phyloP scores from a whole-genome alignment of 164 flowering plant species.

The Berberis vulgaris region DNA sequence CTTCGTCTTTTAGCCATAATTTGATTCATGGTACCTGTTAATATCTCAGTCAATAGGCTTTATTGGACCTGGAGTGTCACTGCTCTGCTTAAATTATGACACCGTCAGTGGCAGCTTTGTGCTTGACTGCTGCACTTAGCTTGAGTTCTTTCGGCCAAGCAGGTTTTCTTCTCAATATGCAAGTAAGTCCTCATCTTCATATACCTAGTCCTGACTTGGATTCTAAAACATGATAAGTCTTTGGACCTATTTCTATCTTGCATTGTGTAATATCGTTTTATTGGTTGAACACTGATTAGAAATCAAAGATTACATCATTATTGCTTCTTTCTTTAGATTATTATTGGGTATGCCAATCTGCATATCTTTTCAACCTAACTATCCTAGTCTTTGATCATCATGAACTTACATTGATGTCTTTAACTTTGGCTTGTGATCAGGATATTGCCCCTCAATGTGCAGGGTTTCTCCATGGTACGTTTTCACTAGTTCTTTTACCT shows the following conservation, averaged over 20 bases:
- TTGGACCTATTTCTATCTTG: background rate
- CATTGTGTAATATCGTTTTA: too few species aligned
- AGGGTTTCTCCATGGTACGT: constrained; percentile 87
- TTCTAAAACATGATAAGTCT: background rate
- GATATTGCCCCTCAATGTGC: constrained; percentile 92
- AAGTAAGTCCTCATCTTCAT: constrained; percentile 36
- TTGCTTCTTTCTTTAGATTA: too few species aligned
- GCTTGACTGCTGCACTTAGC: constrained; percentile 69
- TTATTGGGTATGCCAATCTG: too few species aligned
- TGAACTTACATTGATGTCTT: too few species aligned
- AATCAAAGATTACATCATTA: too few species aligned
- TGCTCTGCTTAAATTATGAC: constrained; percentile 79
- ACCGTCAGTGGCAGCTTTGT: constrained; percentile 50
- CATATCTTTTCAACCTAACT: too few species aligned
- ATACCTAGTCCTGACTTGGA: background rate
- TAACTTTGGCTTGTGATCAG: constrained; percentile 25
- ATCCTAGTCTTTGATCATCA: too few species aligned
- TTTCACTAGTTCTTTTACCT: background rate
- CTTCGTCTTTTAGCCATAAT: background rate
- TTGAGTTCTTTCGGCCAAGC: constrained; percentile 97
- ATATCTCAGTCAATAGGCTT: constrained; percentile 76
- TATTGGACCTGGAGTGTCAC: constrained; percentile 78
- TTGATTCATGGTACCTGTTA: background rate
- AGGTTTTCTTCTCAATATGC: constrained; percentile 90
- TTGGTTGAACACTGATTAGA: too few species aligned